These are phyloP conservation scores for Entomophthora muscae DNA, from an alignment of 371 early-diverging fungal species.

Conservation along the genomic window DNA sequence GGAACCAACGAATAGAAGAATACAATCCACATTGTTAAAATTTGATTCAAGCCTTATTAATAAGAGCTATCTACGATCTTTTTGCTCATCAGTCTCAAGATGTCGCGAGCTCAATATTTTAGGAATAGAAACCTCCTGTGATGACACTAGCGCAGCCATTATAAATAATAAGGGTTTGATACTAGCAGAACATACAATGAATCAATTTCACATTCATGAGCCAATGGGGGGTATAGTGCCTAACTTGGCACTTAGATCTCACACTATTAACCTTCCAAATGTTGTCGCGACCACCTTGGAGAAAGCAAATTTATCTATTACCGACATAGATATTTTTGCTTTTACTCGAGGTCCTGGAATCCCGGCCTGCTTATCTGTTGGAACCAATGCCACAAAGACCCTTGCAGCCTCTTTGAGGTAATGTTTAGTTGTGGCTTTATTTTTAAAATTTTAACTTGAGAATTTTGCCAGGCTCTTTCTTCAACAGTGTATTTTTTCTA, in stretches of 20 bases:
- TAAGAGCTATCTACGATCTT: no score
- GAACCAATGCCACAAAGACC: slow-evolving; percentile 59
- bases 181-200: slow-evolving; percentile 37
- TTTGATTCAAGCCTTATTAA: no score
- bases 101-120: slow-evolving; percentile 26
- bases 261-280: slow-evolving; percentile 41
- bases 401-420: slow-evolving; percentile 46
- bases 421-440: background rate
- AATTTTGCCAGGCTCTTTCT: no score
- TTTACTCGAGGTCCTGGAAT: slow-evolving; percentile 73
- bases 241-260: slow-evolving; percentile 47
- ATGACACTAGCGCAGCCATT: slow-evolving; percentile 66
- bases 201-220: slow-evolving; percentile 55
- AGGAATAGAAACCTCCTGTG: slow-evolving; percentile 70
- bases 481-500: no score
- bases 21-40: no score
- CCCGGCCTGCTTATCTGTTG: slow-evolving; percentile 52
- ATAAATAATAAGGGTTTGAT: slow-evolving; percentile 50
- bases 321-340: slow-evolving; percentile 60
- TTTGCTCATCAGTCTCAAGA: no score
- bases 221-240: slow-evolving; percentile 71
- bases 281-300: slow-evolving; percentile 44
- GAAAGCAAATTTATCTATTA: slow-evolving; percentile 23
- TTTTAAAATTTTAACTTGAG: background rate
- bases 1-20: no score